These are phyloP conservation scores for Madurella mycetomatis DNA, from an alignment of 2,329 filamentous ascomycete genomes.

Conservation along the genomic window DNA sequence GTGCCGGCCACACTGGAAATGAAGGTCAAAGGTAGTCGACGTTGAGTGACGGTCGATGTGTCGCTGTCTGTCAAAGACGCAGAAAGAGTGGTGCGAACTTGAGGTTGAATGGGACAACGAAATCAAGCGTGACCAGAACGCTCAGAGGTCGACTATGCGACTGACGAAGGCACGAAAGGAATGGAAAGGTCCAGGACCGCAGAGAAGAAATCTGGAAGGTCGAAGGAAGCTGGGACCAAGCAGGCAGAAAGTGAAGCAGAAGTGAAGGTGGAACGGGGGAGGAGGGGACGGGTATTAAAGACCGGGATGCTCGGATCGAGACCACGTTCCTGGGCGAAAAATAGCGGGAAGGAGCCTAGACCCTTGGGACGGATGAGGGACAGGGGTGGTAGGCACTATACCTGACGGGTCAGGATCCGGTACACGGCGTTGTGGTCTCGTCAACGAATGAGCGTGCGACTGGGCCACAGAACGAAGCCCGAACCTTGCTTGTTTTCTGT, in stretches of 20 bases:
- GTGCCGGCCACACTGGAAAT: conserved; percentile 17
- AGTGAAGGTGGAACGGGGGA: conserved; percentile 8
- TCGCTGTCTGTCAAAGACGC: conserved; percentile 50
- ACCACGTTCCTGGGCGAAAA: neutral
- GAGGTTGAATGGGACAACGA: conserved; percentile 17
- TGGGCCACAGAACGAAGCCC: neutral
- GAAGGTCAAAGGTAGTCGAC: conserved; percentile 21
- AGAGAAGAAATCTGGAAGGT: too few species aligned
- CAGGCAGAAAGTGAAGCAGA: too few species aligned
- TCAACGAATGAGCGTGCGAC: neutral
- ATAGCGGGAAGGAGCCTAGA: neutral
- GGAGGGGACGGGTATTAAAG: conserved; percentile 5
- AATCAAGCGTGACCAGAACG: conserved; percentile 14
- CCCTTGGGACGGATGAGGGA: neutral
- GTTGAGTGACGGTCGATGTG: conserved; percentile 15
- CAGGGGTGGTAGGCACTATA: neutral
- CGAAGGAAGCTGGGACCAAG: too few species aligned
- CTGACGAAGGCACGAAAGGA: conserved; percentile 18
- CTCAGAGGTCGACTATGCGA: conserved; percentile 15
- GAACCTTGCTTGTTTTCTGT: neutral
- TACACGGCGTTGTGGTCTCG: neutral
- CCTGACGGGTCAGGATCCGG: conserved; percentile 2
- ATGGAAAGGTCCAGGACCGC: conserved; percentile 14
- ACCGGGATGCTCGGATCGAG: conserved; percentile 2
- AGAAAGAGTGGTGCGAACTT: conserved; percentile 37